Evolutionary conservation across 2,329 filamentous ascomycete genomes (phyloP).

Genomic region (Calonectria hawksworthii): DNA sequence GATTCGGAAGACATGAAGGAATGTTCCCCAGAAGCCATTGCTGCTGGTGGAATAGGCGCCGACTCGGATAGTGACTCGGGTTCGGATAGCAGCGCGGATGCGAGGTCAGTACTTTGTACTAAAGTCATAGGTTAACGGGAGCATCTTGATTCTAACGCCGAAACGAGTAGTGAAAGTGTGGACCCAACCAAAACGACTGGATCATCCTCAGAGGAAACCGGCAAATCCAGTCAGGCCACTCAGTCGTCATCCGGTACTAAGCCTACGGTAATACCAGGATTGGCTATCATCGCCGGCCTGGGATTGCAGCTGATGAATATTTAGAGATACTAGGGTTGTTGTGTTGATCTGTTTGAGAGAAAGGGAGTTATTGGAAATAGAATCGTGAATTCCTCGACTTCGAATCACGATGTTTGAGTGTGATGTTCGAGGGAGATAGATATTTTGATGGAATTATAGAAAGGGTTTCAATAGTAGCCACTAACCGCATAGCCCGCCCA

Average conservation of each 20-base stretch:
- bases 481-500: no score
- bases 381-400: no score
- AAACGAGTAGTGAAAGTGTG: neutral
- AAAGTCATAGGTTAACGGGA: no score
- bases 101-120: slow-evolving; percentile 1
- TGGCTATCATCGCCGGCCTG: neutral
- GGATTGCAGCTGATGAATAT: slow-evolving; percentile 6
- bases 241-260: neutral
- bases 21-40: slow-evolving; percentile 8
- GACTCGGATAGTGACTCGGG: neutral
- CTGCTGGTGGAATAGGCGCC: slow-evolving; percentile 4
- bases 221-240: neutral
- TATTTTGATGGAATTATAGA: no score
- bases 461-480: no score
- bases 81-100: neutral
- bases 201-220: neutral
- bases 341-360: neutral
- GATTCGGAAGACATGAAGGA: neutral
- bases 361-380: neutral
- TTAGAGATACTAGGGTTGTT: neutral
- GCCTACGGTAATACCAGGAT: neutral
- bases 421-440: no score
- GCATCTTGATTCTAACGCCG: neutral
- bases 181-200: neutral
- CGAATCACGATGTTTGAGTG: no score